Conservation (phyloP, 129 eudicot species). For the Cynara cardunculus region DNA sequence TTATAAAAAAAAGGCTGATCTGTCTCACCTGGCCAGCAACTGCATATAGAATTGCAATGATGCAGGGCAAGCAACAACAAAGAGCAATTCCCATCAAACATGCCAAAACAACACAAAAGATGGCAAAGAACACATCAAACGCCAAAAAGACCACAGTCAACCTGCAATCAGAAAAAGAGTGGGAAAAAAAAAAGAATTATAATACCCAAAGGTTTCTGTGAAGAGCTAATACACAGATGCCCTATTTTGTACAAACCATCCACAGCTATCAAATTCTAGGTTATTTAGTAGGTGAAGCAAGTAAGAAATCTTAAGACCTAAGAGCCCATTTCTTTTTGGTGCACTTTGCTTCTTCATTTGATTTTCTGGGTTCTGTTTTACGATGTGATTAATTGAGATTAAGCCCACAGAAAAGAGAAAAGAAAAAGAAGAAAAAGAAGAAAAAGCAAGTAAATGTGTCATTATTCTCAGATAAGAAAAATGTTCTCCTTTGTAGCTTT, state of each 20-base stretch:
- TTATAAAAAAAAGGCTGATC: not conserved
- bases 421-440: not conserved
- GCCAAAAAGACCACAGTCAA: conserved; percentile 86
- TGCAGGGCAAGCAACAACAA: conserved; percentile 98
- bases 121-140: conserved; percentile 93
- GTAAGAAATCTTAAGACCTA: not conserved
- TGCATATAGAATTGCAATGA: conserved; percentile 90
- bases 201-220: not conserved
- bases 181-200: not conserved
- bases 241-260: not conserved
- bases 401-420: not conserved
- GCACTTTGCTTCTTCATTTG: not conserved
- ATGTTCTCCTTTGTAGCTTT: not conserved
- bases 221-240: not conserved
- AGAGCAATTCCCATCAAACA: conserved; percentile 93
- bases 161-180: conserved; percentile 42
- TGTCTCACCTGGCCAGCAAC: conserved; percentile 84
- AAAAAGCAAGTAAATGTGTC: not conserved
- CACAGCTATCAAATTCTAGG: not conserved
- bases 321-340: not conserved
- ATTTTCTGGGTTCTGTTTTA: not conserved
- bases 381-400: not conserved
- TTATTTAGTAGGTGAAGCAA: too few species aligned
- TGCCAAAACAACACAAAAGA: conserved; percentile 91
- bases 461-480: not conserved